Evolutionary conservation across 140 eudicot species (phyloP), one percentile per base, ranked within the genome.

Genomic region (Anethum foeniculum): DNA sequence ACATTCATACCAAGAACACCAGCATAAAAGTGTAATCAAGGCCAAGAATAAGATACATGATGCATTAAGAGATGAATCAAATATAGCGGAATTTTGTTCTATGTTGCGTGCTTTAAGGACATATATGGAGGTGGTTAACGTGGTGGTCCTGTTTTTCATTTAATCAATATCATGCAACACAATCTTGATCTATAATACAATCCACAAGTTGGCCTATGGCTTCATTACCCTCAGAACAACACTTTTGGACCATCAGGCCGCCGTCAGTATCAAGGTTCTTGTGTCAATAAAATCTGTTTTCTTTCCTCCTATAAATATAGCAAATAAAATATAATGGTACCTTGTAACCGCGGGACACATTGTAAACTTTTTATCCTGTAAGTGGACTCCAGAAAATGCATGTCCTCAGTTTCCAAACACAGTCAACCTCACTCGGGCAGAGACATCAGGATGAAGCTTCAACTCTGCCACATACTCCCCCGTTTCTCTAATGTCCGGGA

Each of bases 401-500:
- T 28, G 47, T 71, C 56, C 71, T 87, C 83, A 96, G 81, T 96
- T 96, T 82, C 96, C 97, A 84, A 81, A 89, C 80, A 96, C 97
- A 71, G 54, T 91, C 88, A 96, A 27, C 84, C 96, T 88, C 44
- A 96, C 91, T 84, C 83, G 90, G 84, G 99, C 99, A 67, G 85
- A 86, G 79, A 93, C 94, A 0, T 93, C 97, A 30, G 97, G 96
- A 81, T 93, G 97, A 85, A 93, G 97, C 86, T 91, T 91, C 79
- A 93, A 62, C 84, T 93, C 96, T 65, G 96, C 97, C 38, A 86
- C 78, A 80, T 93, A 93, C 82, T 91, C 97, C 58, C 97, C 97
- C 5, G 94, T 89, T 89, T 93, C 98, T 82, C 96, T 89, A 81
- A 93, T 93, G 79, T 93, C 98, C 6, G 99, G 99, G 41, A 96